Evolutionary conservation across 2,329 filamentous ascomycete genomes (phyloP).

Genomic region (Cucurbitaria berberidis): DNA sequence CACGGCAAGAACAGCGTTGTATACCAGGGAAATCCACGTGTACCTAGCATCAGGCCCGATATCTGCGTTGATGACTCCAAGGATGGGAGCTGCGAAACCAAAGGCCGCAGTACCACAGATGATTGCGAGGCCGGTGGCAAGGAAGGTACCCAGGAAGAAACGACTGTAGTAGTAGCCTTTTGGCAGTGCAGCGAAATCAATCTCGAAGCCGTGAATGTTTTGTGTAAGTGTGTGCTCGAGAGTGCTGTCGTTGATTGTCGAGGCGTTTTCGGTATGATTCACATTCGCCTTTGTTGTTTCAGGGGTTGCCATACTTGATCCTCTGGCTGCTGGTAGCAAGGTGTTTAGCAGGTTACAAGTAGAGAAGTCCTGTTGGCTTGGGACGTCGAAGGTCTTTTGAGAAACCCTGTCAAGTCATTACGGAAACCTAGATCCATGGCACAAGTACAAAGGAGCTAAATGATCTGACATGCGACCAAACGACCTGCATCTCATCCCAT

Average conservation of each 20-base stretch:
- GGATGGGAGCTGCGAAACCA: slow-evolving; percentile 20
- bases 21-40: slow-evolving; percentile 13
- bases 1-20: slow-evolving; percentile 9
- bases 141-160: slow-evolving; percentile 18
- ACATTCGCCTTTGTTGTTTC: background rate
- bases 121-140: slow-evolving; percentile 13
- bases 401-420: background rate
- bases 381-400: background rate
- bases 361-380: background rate
- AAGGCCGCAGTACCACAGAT: slow-evolving; percentile 15
- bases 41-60: slow-evolving; percentile 13
- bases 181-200: slow-evolving; percentile 13
- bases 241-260: background rate
- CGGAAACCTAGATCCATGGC: background rate
- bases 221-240: slow-evolving; percentile 11
- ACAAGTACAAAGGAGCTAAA: background rate
- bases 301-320: background rate
- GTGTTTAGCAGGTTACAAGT: background rate
- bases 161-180: slow-evolving; percentile 17
- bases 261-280: background rate
- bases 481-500: background rate
- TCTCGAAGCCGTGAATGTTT: slow-evolving; percentile 15
- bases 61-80: slow-evolving; percentile 21
- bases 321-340: background rate
- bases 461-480: background rate